phyloP scores from a whole-genome alignment of 129 eudicot genomes.

The Centaurea solstitialis region DNA sequence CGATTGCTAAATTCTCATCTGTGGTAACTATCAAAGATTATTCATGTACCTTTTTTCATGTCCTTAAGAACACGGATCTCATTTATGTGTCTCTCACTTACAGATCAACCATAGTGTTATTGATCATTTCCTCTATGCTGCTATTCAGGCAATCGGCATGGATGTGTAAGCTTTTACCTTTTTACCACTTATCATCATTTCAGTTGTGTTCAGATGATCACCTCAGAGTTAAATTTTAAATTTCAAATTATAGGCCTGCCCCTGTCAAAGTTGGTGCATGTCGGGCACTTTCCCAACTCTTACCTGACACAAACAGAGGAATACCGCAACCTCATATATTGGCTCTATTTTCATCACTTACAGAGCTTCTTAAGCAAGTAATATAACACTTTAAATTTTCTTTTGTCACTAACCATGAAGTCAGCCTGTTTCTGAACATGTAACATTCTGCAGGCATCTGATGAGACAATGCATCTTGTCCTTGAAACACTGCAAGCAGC shows the following conservation, averaged over 20 bases:
- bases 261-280: constrained; percentile 99
- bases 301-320: constrained; percentile 67
- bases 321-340: constrained; percentile 66
- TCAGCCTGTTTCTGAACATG: constrained; percentile 4
- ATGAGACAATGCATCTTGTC: constrained; percentile 94
- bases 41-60: background rate
- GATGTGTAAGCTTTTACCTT: constrained; percentile 63
- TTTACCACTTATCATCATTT: background rate
- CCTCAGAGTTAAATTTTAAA: background rate
- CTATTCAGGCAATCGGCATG: constrained; percentile 82
- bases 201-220: background rate
- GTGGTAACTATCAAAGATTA: constrained; percentile 53
- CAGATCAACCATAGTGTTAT: constrained; percentile 68
- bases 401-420: constrained; percentile 23
- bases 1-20: constrained; percentile 80
- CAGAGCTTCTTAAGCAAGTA: constrained; percentile 89
- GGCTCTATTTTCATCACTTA: constrained; percentile 77
- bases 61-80: constrained; percentile 12
- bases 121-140: constrained; percentile 75
- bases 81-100: constrained; percentile 17
- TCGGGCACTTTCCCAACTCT: constrained; percentile 79
- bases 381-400: background rate
- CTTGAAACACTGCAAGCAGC: constrained; percentile 94
- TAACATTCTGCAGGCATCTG: constrained; percentile 71
- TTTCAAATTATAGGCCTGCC: constrained; percentile 55